A percentile compares a stretch with the other conserved stretches of the same genome.
Evolutionary conservation across 2,329 filamentous ascomycete species (phyloP).

Genomic region (Diaporthe ampelina): DNA sequence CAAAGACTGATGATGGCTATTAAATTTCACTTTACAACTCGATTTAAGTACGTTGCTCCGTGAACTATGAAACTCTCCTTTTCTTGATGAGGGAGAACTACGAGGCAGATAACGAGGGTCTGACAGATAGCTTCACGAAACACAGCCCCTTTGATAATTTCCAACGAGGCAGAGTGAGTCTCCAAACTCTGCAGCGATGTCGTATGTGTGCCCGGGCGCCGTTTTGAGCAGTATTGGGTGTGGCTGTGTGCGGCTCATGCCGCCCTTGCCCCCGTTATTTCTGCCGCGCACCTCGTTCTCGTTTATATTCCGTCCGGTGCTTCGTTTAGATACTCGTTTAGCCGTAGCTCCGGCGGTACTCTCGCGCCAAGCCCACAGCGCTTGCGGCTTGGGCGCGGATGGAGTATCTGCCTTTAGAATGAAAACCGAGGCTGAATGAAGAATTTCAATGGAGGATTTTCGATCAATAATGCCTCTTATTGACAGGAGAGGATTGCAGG

Average conservation of each 20-base stretch:
- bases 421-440: no score
- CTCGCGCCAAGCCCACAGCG: no score
- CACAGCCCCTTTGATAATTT: neutral
- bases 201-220: neutral
- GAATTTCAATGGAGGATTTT: no score
- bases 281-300: neutral
- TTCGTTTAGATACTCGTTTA: constrained; percentile 1
- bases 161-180: no score
- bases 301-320: neutral
- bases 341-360: no score
- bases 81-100: neutral
- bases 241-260: neutral
- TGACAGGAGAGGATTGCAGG: no score
- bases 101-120: neutral
- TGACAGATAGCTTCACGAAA: neutral
- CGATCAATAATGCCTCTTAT: no score
- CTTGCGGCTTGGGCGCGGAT: no score
- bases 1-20: neutral
- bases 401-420: no score
- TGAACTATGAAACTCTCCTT: neutral
- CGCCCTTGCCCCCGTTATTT: neutral
- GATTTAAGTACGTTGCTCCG: neutral
- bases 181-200: no score
- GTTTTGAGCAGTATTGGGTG: neutral
- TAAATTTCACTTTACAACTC: neutral